These are phyloP conservation scores for Glycine soja DNA, from an alignment of 306 rosid species.

Conservation along the genomic window DNA sequence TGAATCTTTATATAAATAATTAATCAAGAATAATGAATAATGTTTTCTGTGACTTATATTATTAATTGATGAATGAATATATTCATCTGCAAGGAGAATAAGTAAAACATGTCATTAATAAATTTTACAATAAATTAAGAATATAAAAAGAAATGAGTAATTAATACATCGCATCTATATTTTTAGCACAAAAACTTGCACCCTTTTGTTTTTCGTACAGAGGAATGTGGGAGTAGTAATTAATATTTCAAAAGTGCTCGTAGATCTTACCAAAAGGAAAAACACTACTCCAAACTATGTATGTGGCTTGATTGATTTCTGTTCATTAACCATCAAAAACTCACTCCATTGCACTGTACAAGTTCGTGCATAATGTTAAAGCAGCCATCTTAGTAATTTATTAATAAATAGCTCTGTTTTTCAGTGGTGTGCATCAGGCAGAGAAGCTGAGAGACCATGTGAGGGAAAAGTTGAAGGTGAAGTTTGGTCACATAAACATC, in stretches of 20 bases:
- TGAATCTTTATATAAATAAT: no score
- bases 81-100: no score
- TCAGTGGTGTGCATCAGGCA: neutral
- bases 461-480: neutral
- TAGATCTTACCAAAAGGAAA: neutral
- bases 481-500: no score
- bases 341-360: neutral
- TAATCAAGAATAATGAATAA: no score
- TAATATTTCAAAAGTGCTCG: neutral
- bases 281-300: neutral
- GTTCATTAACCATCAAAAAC: neutral
- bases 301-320: neutral
- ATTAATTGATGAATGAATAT: no score
- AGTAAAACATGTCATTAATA: no score
- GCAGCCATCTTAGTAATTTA: neutral
- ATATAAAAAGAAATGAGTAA: no score
- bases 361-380: neutral
- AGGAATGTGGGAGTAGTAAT: neutral
- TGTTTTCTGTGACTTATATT: no score
- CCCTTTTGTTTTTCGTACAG: no score
- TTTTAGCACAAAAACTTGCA: no score
- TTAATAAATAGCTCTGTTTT: neutral
- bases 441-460: neutral
- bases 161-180: no score
- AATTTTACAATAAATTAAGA: no score